These are phyloP conservation scores for Buddleja alternifolia DNA, from an alignment of 257 asterid species.

Conservation along the genomic window DNA sequence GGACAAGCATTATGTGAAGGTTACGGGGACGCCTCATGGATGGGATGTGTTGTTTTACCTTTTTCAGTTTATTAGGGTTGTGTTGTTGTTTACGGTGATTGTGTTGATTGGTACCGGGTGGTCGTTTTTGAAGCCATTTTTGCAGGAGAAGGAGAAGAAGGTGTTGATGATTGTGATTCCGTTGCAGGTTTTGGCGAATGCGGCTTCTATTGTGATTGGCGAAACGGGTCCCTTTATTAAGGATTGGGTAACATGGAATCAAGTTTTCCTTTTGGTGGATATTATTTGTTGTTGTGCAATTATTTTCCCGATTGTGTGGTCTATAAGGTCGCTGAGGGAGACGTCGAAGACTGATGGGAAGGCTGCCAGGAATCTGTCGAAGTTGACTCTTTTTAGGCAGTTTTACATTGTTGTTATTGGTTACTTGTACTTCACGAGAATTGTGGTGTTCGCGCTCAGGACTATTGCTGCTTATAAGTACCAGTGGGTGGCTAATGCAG, in stretches of 20 bases:
- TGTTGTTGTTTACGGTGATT: constrained; percentile 82
- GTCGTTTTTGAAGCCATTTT: constrained; percentile 88
- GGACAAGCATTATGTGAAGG: constrained; percentile 94
- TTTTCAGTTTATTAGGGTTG: constrained; percentile 86
- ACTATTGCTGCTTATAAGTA: constrained; percentile 90
- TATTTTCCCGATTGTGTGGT: constrained; percentile 97
- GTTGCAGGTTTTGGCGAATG: constrained; percentile 84
- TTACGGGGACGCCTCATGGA: constrained; percentile 94
- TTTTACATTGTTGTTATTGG: constrained; percentile 94
- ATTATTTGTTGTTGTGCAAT: constrained; percentile 90
- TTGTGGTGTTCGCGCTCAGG: constrained; percentile 89
- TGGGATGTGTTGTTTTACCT: constrained; percentile 97
- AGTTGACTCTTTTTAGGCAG: constrained; percentile 93
- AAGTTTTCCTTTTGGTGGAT: constrained; percentile 87
- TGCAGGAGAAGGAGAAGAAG: constrained; percentile 94
- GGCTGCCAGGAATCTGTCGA: constrained; percentile 93
- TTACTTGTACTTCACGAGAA: constrained; percentile 91
- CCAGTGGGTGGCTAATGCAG: constrained; percentile 93
- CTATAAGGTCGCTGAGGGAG: constrained; percentile 93
- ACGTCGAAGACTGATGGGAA: constrained; percentile 97
- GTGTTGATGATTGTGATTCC: constrained; percentile 99
- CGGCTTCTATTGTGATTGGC: constrained; percentile 91
- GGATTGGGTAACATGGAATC: constrained; percentile 98
- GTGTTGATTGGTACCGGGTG: constrained; percentile 90
- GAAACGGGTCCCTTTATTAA: constrained; percentile 94